A percentile compares a stretch with the other conserved stretches of the same genome.
Conservation (phyloP, 805 yeast species). For the Teunomyces panamensis region DNA sequence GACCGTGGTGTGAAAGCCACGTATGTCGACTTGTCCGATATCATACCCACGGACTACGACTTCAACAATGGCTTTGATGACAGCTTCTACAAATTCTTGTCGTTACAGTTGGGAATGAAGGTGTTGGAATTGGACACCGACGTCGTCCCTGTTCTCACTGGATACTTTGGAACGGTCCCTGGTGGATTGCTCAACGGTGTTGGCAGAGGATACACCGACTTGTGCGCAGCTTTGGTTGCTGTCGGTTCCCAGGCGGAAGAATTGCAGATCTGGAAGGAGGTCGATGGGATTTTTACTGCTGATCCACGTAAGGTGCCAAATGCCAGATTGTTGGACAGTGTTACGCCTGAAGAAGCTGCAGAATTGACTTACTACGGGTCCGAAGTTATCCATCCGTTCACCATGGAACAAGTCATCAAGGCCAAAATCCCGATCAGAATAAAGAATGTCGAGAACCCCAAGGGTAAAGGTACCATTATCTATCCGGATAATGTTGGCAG, state of each 20-base stretch:
- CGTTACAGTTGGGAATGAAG: conserved; percentile 50
- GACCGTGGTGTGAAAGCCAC: conserved; percentile 77
- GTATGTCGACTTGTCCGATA: conserved; percentile 73
- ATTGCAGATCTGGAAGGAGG: conserved; percentile 98
- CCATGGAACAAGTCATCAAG: conserved; percentile 97
- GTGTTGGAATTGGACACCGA: conserved; percentile 38
- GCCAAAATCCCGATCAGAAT: conserved; percentile 96
- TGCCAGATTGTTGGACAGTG: conserved; percentile 80
- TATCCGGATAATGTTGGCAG: conserved; percentile 88
- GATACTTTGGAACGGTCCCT: conserved; percentile 94
- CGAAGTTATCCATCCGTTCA: conserved; percentile 97
- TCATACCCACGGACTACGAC: conserved; percentile 64
- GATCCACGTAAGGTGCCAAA: conserved; percentile 94
- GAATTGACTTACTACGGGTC: conserved; percentile 97
- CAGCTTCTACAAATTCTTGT: conserved; percentile 55
- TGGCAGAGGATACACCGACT: conserved; percentile 96
- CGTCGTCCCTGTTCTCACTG: conserved; percentile 87
- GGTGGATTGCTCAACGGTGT: conserved; percentile 91
- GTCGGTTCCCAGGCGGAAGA: conserved; percentile 92
- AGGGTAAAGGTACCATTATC: conserved; percentile 89
- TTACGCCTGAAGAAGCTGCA: conserved; percentile 98
- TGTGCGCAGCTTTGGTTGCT: conserved; percentile 95
- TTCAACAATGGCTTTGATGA: conserved; percentile 62
- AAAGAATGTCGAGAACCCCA: conserved; percentile 91
- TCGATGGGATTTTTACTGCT: conserved; percentile 97